Percentiles rank a stretch among this genome's conserved stretches.
phyloP scores from a whole-genome alignment of 176 grass and related monocot genomes.

The Typha latifolia region DNA sequence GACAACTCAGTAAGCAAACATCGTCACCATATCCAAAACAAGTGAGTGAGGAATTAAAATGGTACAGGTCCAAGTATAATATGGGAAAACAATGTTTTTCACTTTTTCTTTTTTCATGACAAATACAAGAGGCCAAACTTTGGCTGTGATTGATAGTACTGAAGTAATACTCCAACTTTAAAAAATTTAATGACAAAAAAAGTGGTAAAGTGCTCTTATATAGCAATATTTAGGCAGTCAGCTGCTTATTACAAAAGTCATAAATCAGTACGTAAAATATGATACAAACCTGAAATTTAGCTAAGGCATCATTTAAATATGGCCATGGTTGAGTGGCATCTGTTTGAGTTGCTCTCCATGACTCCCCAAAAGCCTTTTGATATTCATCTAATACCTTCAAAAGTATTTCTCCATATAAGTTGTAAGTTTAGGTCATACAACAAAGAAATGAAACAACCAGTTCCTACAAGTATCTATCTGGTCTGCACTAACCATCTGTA shows the following conservation, averaged over 20 bases:
- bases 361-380: constrained; percentile 89
- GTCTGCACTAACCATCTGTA: not conserved
- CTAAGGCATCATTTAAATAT: constrained; percentile 74
- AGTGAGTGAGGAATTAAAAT: too few relatives aligned
- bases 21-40: too few relatives aligned
- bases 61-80: too few relatives aligned
- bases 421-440: not conserved
- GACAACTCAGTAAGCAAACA: too few relatives aligned
- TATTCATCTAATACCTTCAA: constrained; percentile 97
- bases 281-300: constrained; percentile 75
- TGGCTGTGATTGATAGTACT: too few relatives aligned
- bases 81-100: too few relatives aligned
- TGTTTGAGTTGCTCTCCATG: constrained; percentile 45
- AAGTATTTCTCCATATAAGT: not conserved
- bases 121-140: too few relatives aligned
- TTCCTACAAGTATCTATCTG: not conserved
- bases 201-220: not conserved
- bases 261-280: not conserved
- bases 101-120: too few relatives aligned
- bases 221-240: not conserved
- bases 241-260: not conserved
- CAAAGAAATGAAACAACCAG: not conserved
- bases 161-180: too few relatives aligned
- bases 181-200: not conserved
- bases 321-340: constrained; percentile 74